Conservation (phyloP, 306 rosid species). For the Cicer bijugum region DNA sequence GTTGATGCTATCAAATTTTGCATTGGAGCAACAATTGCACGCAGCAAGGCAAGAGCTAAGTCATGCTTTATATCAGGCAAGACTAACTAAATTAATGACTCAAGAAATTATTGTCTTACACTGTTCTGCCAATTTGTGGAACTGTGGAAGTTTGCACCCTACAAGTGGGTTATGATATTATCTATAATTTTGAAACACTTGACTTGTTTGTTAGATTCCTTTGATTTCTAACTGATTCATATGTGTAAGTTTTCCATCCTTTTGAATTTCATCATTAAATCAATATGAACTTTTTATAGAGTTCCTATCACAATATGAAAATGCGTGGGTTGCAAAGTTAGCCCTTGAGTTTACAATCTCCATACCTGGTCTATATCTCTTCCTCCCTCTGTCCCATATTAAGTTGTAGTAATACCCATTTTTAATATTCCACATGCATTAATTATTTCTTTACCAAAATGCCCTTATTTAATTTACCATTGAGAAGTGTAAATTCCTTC, state of each 20-base stretch:
- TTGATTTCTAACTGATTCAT: not conserved
- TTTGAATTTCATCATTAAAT: slow-evolving; percentile 15
- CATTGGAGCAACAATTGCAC: slow-evolving; percentile 90
- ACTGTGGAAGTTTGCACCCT: not conserved
- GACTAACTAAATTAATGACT: not conserved
- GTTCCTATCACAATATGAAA: not conserved
- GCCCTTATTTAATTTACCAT: no score
- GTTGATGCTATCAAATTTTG: slow-evolving; percentile 84
- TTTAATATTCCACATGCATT: no score
- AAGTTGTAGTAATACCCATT: no score
- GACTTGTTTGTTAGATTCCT: not conserved
- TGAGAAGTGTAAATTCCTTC: no score
- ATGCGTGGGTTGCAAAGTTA: not conserved
- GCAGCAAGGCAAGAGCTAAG: slow-evolving; percentile 96
- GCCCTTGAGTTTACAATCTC: not conserved
- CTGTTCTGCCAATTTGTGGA: slow-evolving; percentile 1
- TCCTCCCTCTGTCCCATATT: not conserved
- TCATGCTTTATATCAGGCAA: slow-evolving; percentile 94
- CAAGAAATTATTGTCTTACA: not conserved
- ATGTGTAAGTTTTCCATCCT: not conserved
- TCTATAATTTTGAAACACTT: not conserved
- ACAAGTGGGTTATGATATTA: not conserved
- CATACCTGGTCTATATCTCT: not conserved
- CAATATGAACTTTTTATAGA: not conserved
- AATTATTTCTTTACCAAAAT: no score